Conservation (phyloP, 73 alveolate species). For the Breviolum minutum region DNA sequence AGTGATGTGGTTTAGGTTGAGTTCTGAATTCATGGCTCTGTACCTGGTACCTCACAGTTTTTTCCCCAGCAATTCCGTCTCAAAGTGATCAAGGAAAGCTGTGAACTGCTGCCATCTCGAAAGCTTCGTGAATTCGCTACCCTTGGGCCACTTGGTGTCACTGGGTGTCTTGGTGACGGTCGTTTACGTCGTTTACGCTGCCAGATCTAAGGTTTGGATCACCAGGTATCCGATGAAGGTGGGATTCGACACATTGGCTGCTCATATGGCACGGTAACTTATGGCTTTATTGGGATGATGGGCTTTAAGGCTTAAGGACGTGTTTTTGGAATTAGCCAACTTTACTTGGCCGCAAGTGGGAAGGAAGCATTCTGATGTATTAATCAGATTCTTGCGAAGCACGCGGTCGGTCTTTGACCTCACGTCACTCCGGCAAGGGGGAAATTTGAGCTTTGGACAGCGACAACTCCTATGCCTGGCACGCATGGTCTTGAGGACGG, state of each 20-base stretch:
- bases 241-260: not conserved
- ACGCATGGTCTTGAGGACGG: conserved; percentile 84
- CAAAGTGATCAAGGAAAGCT: conserved; percentile 42
- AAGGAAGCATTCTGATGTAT: no score
- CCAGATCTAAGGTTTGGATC: conserved; percentile 25
- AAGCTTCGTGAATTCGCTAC: conserved; percentile 42
- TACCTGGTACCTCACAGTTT: not conserved
- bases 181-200: not conserved
- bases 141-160: not conserved
- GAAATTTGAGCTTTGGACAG: conserved; percentile 89
- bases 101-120: conserved; percentile 62
- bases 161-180: not conserved
- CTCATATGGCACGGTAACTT: not conserved
- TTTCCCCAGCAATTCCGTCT: not conserved
- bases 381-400: not conserved
- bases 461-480: conserved; percentile 85
- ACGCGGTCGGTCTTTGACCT: not conserved
- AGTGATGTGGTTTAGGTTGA: not conserved
- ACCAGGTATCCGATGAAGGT: conserved; percentile 84
- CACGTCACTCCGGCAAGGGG: not conserved
- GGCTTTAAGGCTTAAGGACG: no score
- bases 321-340: no score
- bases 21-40: not conserved
- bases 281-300: no score
- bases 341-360: no score